Evolutionary conservation across 2,329 filamentous ascomycete genomes (phyloP).

Genomic region (Sarocladiaceae sp.): DNA sequence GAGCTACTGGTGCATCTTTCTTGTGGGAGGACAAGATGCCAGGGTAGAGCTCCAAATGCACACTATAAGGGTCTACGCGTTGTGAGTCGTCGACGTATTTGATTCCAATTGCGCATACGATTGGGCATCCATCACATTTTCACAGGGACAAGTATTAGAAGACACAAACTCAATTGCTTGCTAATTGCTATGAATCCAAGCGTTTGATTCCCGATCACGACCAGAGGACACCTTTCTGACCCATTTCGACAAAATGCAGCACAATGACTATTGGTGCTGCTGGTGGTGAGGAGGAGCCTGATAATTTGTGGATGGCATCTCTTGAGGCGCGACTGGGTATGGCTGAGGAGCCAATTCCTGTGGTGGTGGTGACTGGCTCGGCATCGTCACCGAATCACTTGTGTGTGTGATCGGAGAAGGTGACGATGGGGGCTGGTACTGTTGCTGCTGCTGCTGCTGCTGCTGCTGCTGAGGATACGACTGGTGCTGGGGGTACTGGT

Average conservation of each 20-base stretch:
- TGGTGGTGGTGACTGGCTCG: slow-evolving; percentile 9
- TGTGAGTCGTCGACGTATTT: no score
- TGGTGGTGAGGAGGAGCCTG: slow-evolving; percentile 9
- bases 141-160: no score
- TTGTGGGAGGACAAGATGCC: background rate
- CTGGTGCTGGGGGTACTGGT: slow-evolving; percentile 19
- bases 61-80: slow-evolving; percentile 13
- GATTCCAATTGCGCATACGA: no score
- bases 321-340: slow-evolving; percentile 9
- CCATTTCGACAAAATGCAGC: no score
- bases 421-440: slow-evolving; percentile 14
- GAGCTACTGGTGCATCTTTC: slow-evolving; percentile 5
- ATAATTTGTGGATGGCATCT: slow-evolving; percentile 4
- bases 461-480: slow-evolving; percentile 12
- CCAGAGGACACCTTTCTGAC: no score
- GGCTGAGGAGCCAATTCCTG: slow-evolving; percentile 6
- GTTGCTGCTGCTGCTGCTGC: slow-evolving; percentile 15
- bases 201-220: no score
- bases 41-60: background rate
- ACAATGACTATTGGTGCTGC: background rate
- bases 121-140: no score
- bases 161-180: no score
- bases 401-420: slow-evolving; percentile 9
- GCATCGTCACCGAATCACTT: background rate
- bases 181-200: no score